A percentile compares a stretch with the other conserved stretches of the same genome.
Conservation (phyloP, 83 land plant species). For the Picea abies region DNA sequence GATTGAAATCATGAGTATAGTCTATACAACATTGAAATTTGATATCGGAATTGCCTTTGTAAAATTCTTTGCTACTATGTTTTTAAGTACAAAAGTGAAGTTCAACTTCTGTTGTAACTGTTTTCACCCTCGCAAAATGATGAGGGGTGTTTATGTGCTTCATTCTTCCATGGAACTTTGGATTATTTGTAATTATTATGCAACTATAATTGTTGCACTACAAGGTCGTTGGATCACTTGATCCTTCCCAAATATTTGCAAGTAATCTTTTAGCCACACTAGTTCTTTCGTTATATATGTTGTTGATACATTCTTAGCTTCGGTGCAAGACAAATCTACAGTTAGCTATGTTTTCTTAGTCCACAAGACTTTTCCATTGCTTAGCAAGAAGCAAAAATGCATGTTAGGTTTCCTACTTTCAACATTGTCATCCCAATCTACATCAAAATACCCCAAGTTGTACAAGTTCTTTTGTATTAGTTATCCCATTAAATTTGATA, state of each 20-base stretch:
- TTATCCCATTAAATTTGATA: no score
- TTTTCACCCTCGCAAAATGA: not conserved
- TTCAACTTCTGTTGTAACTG: not conserved
- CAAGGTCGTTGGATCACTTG: not conserved
- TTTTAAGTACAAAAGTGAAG: not conserved
- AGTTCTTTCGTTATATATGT: not conserved
- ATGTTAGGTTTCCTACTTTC: not conserved
- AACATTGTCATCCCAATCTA: not conserved
- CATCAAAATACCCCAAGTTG: no score
- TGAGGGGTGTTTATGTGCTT: not conserved
- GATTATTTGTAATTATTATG: not conserved
- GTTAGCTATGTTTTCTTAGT: not conserved
- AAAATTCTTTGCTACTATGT: not conserved
- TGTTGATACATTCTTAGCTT: not conserved
- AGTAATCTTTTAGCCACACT: not conserved
- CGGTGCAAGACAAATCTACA: not conserved
- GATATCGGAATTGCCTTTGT: not conserved
- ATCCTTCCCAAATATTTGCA: not conserved
- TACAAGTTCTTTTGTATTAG: no score
- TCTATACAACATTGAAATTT: not conserved
- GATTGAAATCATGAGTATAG: no score
- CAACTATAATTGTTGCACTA: not conserved
- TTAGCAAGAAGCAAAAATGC: not conserved
- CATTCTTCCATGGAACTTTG: not conserved
- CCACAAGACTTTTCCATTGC: not conserved